Percentiles rank a stretch among this genome's conserved stretches.
Conservation (phyloP, 371 early-diverging fungal genomes). For the Sporodiniella umbellata region DNA sequence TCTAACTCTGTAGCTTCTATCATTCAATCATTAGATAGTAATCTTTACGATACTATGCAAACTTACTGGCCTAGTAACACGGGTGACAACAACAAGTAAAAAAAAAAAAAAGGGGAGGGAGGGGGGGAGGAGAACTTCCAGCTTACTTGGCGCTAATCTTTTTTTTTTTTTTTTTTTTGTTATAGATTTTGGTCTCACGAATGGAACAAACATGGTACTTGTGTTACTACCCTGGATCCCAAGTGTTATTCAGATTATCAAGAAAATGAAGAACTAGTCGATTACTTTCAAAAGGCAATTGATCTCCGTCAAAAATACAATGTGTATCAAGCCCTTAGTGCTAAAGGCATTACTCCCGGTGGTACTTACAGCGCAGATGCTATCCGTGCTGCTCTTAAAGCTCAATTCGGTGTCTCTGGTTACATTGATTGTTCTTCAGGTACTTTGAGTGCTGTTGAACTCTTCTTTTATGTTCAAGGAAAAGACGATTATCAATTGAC, state of each 20-base stretch:
- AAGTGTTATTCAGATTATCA: slow-evolving; percentile 17
- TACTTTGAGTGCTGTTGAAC: slow-evolving; percentile 27
- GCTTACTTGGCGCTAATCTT: too few species aligned
- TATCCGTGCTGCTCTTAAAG: slow-evolving; percentile 29
- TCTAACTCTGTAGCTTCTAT: slow-evolving; percentile 21
- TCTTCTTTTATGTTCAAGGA: slow-evolving; percentile 43
- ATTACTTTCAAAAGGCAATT: slow-evolving; percentile 3
- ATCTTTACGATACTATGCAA: slow-evolving; percentile 19
- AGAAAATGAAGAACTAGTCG: slow-evolving; percentile 6
- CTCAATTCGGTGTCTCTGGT: slow-evolving; percentile 21
- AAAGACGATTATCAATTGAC: slow-evolving; percentile 32
- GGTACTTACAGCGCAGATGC: slow-evolving; percentile 23
- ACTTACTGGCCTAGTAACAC: slow-evolving; percentile 40
- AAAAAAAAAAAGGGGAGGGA: too few species aligned
- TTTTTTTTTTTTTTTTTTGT: too few species aligned
- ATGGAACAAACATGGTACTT: slow-evolving; percentile 52
- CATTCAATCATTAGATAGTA: slow-evolving; percentile 13
- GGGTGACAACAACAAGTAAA: slow-evolving; percentile 32
- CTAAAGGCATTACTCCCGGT: slow-evolving; percentile 44
- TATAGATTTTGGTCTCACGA: slow-evolving; percentile 48
- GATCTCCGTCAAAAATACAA: background rate
- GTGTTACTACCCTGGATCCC: slow-evolving; percentile 35
- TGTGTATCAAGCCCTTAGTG: slow-evolving; percentile 6
- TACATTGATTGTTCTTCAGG: slow-evolving; percentile 34
- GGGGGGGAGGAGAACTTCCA: too few species aligned